A percentile compares a stretch with the other conserved stretches of the same genome.
Evolutionary conservation across 2,329 filamentous ascomycete species (phyloP).

Genomic region (Venturia pyrina): DNA sequence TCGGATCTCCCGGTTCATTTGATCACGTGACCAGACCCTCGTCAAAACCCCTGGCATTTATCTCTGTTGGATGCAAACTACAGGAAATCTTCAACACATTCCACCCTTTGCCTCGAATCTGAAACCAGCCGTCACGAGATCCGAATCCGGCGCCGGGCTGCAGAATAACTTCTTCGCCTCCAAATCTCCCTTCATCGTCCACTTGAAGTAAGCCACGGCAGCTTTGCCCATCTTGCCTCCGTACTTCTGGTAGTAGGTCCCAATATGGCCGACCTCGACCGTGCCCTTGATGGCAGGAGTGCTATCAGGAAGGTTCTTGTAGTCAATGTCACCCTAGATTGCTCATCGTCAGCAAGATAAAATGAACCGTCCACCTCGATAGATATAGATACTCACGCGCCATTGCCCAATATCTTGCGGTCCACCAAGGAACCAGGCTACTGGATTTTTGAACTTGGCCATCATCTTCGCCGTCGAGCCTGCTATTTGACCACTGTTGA

Average conservation of each 20-base stretch:
- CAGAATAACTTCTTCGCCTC: constrained; percentile 6
- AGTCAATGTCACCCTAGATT: constrained; percentile 7
- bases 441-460: constrained; percentile 3
- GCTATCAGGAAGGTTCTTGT: background rate
- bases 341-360: background rate
- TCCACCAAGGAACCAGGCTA: constrained; percentile 12
- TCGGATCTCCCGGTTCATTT: too few species aligned
- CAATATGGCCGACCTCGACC: constrained; percentile 8
- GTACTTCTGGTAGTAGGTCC: constrained; percentile 10
- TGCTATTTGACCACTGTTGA: constrained; percentile 11
- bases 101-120: constrained; percentile 7
- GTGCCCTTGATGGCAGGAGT: constrained; percentile 9
- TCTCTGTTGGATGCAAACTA: too few species aligned
- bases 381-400: background rate
- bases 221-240: constrained; percentile 11
- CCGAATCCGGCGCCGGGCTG: background rate
- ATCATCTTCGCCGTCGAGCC: background rate
- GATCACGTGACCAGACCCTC: too few species aligned
- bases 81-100: too few species aligned
- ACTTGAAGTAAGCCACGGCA: constrained; percentile 11
- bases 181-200: constrained; percentile 5
- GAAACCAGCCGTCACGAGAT: constrained; percentile 2
- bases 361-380: too few species aligned
- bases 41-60: too few species aligned
- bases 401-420: constrained; percentile 8